Evolutionary conservation across 495 filamentous ascomycete genomes (phyloP).

Genomic region (Oleoguttula mirabilis): DNA sequence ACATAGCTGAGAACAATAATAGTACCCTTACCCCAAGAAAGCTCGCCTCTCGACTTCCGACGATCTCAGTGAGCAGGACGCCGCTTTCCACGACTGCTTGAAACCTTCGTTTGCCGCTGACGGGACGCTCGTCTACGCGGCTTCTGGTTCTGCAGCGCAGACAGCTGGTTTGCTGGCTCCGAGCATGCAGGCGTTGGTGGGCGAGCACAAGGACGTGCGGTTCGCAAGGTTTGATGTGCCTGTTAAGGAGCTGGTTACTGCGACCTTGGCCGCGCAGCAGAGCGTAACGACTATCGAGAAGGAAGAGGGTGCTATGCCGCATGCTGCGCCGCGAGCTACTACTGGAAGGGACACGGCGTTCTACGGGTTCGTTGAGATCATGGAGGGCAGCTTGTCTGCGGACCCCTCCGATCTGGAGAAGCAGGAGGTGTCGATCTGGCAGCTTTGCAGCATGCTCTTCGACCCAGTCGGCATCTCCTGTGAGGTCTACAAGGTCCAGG

Average conservation of each 20-base stretch:
- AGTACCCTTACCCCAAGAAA: constrained; percentile 78
- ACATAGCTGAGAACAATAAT: constrained; percentile 41
- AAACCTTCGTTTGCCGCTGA: constrained; percentile 70
- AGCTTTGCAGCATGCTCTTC: constrained; percentile 74
- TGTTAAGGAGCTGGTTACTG: constrained; percentile 30
- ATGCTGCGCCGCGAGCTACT: neutral
- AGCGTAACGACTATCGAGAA: constrained; percentile 28
- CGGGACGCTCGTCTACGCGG: constrained; percentile 56
- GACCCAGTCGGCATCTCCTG: constrained; percentile 48
- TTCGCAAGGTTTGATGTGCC: constrained; percentile 39
- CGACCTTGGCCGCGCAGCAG: constrained; percentile 35
- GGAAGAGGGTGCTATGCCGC: constrained; percentile 24
- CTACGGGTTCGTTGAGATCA: neutral
- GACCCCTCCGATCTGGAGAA: constrained; percentile 39
- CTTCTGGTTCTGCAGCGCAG: constrained; percentile 16
- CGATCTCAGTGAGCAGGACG: constrained; percentile 46
- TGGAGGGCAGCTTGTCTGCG: neutral
- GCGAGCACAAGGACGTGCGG: constrained; percentile 38
- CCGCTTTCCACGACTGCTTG: constrained; percentile 49
- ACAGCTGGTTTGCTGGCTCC: constrained; percentile 25
- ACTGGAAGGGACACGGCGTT: neutral
- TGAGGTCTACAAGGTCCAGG: constrained; percentile 25
- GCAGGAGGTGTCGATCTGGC: constrained; percentile 44
- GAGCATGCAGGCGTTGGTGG: constrained; percentile 29
- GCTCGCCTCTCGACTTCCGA: constrained; percentile 35